Conservation (phyloP, 768 basidiomycete genomes). For the Termitomyces sp. region DNA sequence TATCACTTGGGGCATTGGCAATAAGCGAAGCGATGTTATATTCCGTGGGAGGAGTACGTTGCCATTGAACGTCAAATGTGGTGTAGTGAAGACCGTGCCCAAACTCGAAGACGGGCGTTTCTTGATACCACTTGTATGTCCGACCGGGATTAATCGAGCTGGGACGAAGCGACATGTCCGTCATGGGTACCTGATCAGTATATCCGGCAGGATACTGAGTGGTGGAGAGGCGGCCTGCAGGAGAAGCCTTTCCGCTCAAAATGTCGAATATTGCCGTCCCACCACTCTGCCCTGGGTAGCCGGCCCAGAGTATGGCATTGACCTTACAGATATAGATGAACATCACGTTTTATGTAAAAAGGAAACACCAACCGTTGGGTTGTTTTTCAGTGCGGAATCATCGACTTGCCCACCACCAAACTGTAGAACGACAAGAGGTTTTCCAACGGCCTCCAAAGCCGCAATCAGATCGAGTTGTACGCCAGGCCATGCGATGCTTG, state of each 20-base stretch:
- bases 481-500: constrained; percentile 48
- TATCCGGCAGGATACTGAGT: constrained; percentile 52
- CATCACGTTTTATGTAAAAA: neutral
- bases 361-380: constrained; percentile 26
- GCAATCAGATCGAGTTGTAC: constrained; percentile 45
- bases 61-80: constrained; percentile 38
- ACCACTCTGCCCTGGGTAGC: constrained; percentile 53
- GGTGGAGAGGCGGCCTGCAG: constrained; percentile 49
- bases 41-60: constrained; percentile 21
- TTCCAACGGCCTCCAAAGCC: constrained; percentile 37
- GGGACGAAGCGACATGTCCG: constrained; percentile 51
- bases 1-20: constrained; percentile 11
- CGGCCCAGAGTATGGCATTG: constrained; percentile 50
- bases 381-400: constrained; percentile 38
- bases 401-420: constrained; percentile 57
- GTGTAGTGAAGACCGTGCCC: constrained; percentile 56
- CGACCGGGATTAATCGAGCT: constrained; percentile 43
- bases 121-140: constrained; percentile 55
- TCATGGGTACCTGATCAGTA: constrained; percentile 46
- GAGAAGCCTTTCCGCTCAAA: constrained; percentile 43
- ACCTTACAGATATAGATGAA: constrained; percentile 26
- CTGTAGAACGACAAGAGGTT: constrained; percentile 49
- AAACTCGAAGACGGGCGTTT: constrained; percentile 45
- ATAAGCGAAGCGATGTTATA: constrained; percentile 40
- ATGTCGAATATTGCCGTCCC: constrained; percentile 52